Evolutionary conservation across 805 yeast genomes (phyloP).

Genomic region (Priceomyces haplophilus): DNA sequence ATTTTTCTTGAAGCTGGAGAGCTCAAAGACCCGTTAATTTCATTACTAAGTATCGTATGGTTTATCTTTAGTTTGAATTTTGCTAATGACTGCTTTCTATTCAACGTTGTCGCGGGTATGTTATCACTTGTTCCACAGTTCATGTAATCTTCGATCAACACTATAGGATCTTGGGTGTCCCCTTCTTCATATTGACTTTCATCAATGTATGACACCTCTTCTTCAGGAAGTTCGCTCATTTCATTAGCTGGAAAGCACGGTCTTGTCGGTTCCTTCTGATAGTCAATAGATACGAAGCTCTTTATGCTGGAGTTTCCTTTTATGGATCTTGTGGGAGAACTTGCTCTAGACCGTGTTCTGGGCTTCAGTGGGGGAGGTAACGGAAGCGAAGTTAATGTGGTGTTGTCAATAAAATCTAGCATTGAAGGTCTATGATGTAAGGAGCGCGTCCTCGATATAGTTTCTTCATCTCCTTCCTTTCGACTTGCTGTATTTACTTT

Average conservation of each 20-base stretch:
- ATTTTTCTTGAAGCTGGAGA: neutral
- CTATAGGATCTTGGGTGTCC: conserved; percentile 37
- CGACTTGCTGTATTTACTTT: neutral
- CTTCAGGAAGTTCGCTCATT: neutral
- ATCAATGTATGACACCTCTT: conserved; percentile 8
- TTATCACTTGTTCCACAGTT: conserved; percentile 10
- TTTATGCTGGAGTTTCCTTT: neutral
- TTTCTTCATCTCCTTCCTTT: neutral
- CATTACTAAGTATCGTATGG: neutral
- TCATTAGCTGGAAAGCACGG: neutral
- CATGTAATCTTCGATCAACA: conserved; percentile 58
- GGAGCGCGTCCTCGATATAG: neutral
- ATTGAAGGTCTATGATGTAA: conserved; percentile 37
- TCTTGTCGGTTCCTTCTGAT: neutral
- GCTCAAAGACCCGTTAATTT: neutral
- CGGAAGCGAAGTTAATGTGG: conserved; percentile 49
- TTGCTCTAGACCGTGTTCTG: conserved; percentile 5
- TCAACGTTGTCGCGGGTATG: conserved; percentile 12
- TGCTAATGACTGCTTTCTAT: conserved; percentile 36
- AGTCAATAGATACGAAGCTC: neutral
- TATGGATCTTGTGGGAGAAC: neutral
- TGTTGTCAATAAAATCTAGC: conserved; percentile 47
- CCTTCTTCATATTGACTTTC: conserved; percentile 14
- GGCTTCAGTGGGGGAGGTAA: conserved; percentile 46
- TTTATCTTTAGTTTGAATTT: conserved; percentile 29